Evolutionary conservation across 2,329 filamentous ascomycete genomes (phyloP).

Genomic region (Canariomyces notabilis): DNA sequence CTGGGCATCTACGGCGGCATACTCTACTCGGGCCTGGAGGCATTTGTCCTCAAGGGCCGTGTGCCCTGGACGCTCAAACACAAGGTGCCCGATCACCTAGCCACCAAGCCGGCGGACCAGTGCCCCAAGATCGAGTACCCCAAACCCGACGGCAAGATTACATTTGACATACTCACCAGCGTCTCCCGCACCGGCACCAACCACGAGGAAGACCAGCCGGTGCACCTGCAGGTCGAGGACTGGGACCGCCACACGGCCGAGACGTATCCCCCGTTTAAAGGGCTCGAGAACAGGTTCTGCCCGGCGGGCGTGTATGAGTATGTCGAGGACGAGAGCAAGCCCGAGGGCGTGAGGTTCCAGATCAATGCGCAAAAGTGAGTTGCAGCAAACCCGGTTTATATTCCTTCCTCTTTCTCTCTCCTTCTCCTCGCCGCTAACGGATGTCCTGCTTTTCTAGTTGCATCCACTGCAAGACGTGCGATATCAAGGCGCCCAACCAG

Average conservation of each 20-base stretch:
- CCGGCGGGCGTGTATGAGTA: conserved; percentile 98
- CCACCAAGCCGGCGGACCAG: conserved; percentile 74
- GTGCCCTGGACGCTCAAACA: conserved; percentile 92
- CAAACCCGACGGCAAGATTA: conserved; percentile 92
- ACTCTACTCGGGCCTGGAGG: conserved; percentile 87
- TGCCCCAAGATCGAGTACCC: conserved; percentile 90
- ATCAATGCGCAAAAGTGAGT: conserved; percentile 97
- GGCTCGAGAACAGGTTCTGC: conserved; percentile 93
- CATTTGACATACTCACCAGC: conserved; percentile 92
- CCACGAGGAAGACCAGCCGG: conserved; percentile 97
- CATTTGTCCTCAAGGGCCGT: conserved; percentile 78
- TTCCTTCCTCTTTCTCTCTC: background rate
- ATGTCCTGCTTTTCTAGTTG: conserved; percentile 55
- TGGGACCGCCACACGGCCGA: conserved; percentile 85
- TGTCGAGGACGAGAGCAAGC: conserved; percentile 83
- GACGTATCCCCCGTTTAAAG: conserved; percentile 83
- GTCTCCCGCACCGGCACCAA: conserved; percentile 95
- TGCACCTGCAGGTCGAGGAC: conserved; percentile 90
- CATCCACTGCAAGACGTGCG: conserved; percentile 99
- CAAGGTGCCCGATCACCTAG: conserved; percentile 67
- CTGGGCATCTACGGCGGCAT: conserved; percentile 87
- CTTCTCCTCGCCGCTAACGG: conserved; percentile 23
- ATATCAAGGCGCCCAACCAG: conserved; percentile 95
- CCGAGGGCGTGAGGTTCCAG: conserved; percentile 87
- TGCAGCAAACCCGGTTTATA: too few species aligned